Conservation (phyloP, 2,329 filamentous ascomycete genomes). For the Penicillium vulpinum region DNA sequence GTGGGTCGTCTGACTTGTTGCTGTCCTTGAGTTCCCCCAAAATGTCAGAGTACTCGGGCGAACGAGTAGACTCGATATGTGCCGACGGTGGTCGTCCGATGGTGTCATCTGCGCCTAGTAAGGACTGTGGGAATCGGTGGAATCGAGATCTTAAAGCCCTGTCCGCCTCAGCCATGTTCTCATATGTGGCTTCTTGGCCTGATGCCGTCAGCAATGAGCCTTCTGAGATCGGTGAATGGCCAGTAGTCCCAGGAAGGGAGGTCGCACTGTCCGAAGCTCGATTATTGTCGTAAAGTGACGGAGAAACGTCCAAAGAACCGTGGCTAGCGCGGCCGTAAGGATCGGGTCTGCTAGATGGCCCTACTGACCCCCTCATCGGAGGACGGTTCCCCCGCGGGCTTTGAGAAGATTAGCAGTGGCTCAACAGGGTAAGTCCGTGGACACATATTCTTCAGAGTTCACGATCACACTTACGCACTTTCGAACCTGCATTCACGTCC, state of each 20-base stretch:
- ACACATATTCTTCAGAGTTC: not conserved
- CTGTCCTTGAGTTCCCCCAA: constrained; percentile 33
- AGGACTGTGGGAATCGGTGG: constrained; percentile 19
- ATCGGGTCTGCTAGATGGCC: constrained; percentile 23
- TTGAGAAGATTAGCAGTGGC: constrained; percentile 10
- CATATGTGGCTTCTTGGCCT: constrained; percentile 25
- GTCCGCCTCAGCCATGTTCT: constrained; percentile 29
- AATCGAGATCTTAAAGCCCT: constrained; percentile 25
- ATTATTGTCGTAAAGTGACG: constrained; percentile 30
- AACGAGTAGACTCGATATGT: constrained; percentile 13
- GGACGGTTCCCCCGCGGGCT: constrained; percentile 40
- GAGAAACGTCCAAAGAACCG: constrained; percentile 23
- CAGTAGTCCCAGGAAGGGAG: constrained; percentile 32
- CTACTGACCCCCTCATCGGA: constrained; percentile 22
- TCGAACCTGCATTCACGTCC: constrained; percentile 81
- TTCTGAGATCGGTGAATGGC: constrained; percentile 35
- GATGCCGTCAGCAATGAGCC: constrained; percentile 30
- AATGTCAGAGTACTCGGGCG: constrained; percentile 33
- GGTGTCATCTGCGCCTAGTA: constrained; percentile 17
- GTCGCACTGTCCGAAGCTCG: constrained; percentile 34
- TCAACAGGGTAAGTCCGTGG: not conserved
- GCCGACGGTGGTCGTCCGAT: constrained; percentile 9
- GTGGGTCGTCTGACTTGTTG: constrained; percentile 32
- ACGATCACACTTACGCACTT: constrained; percentile 67
- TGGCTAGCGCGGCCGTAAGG: constrained; percentile 16